Base-by-base conservation (phyloP, 2,329 filamentous ascomycete genomes). In the Pleoardoris graminearum region DNA sequence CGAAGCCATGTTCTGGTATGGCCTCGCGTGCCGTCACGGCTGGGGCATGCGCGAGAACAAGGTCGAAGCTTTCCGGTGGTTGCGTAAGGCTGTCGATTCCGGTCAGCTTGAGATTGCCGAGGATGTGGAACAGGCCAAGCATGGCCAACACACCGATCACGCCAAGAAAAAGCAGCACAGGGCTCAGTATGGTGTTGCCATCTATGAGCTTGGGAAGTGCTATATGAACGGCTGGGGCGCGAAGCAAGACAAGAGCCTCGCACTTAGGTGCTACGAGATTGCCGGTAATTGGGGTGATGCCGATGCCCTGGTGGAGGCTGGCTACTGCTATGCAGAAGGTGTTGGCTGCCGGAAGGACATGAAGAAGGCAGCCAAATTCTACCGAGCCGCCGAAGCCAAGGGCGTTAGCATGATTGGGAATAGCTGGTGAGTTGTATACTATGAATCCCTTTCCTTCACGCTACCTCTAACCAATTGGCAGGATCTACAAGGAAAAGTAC, bases 181-280 rank as follows among this genome's bases (percentile, higher is more conserved):
- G 67, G 92, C 92, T 10, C 93, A 97, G 67, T 96, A 97, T 72
- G 94, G 93, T 0, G 80, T 97, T 38, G 94, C 91, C 65, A 92
- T 97, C 48, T 99, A 99, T 65, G 94, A 99, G 76, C 81, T 99
- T 21, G 94, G 94, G 3, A 91, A 97, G 22, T 96, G 91, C 69
- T 93, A 97, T 70, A 91, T 97, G 85, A 97, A 99, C 65, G 94
- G 94, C 4, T 99, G 94, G 94, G 94, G 94, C 14, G 95, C 96
- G 33, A 86, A 93, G 62, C 91, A 96, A 74, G 94, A 99, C 70
- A 96, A 94, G 71, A 77, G 83, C 4, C 81, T 97, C 53, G 94
- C 91, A 0, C 75, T 99, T 65, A 84, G 91, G 48, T 99, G 94
- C 71, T 99, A 97, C 70, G 94, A 99, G 73, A 96, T 97, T 63